A percentile compares a stretch with the other conserved stretches of the same genome.
These are phyloP conservation scores for Neurospora intermedia DNA, from an alignment of 495 filamentous ascomycete species.

Conservation along the genomic window DNA sequence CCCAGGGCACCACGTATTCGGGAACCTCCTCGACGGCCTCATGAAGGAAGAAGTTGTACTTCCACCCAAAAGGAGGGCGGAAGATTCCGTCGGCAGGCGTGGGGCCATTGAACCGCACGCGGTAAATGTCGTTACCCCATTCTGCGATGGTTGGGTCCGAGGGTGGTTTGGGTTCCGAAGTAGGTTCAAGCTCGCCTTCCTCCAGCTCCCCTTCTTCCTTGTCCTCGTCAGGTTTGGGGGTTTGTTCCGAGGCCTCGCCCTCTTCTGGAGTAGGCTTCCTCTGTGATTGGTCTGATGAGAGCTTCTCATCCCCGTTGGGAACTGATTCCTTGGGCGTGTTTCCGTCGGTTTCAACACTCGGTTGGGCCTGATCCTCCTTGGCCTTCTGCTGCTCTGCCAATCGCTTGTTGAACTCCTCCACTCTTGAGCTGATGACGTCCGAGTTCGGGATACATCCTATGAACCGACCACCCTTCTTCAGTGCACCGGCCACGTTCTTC, in stretches of 20 bases:
- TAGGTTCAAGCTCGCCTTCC: conserved; percentile 27
- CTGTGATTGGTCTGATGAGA: background rate
- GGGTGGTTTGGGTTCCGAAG: background rate
- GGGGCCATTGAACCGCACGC: conserved; percentile 71
- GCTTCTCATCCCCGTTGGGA: background rate
- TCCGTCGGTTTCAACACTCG: background rate
- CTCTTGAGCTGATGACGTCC: conserved; percentile 63
- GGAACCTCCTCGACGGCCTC: conserved; percentile 94
- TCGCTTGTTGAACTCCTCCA: conserved; percentile 49
- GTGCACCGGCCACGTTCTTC: conserved; percentile 73
- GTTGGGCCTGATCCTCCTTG: conserved; percentile 18
- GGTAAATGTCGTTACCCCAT: conserved; percentile 91
- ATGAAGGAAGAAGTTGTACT: conserved; percentile 88
- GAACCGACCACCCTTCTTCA: conserved; percentile 91
- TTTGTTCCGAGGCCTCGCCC: conserved; percentile 1
- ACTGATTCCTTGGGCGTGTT: background rate
- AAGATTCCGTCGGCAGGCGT: conserved; percentile 76
- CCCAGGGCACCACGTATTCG: conserved; percentile 98
- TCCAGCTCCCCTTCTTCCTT: conserved; percentile 37
- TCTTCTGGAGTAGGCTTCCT: conserved; percentile 1
- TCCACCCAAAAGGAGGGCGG: conserved; percentile 92
- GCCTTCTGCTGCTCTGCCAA: conserved; percentile 42
- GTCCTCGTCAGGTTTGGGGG: conserved; percentile 3
- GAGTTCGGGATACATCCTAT: conserved; percentile 90
- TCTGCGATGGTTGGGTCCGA: conserved; percentile 35